Conservation (phyloP, 2,329 filamentous ascomycete species). For the Colletotrichum sp. region DNA sequence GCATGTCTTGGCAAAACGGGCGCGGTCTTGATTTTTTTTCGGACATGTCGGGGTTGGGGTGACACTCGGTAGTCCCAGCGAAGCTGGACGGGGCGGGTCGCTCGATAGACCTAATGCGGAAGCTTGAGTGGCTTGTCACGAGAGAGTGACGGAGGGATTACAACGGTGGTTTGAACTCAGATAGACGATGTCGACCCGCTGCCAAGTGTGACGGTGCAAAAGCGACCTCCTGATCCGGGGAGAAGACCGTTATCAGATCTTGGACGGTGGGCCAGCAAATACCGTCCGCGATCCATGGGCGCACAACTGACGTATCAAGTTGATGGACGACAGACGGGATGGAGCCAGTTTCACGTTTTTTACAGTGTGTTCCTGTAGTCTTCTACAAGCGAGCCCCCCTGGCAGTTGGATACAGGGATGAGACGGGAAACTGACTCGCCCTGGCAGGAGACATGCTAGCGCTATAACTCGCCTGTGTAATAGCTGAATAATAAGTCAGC, state of each 20-base stretch:
- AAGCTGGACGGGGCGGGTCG: not conserved
- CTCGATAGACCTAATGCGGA: not conserved
- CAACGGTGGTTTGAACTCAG: not conserved
- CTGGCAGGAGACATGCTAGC: not conserved
- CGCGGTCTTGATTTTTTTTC: not conserved
- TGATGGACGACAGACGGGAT: not conserved
- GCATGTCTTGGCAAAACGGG: not conserved
- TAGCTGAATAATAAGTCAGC: not conserved
- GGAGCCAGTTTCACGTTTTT: not conserved
- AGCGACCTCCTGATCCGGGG: conserved; percentile 3
- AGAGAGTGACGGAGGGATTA: not conserved
- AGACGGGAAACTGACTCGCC: conserved; percentile 8
- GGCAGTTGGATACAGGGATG: not conserved
- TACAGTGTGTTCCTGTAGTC: not conserved
- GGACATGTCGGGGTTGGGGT: not conserved
- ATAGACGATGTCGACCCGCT: conserved; percentile 13
- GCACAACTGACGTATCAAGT: conserved; percentile 3
- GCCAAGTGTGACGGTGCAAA: not conserved
- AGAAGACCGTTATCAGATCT: conserved; percentile 17
- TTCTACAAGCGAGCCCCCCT: not conserved
- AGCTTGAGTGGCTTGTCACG: not conserved
- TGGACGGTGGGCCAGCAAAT: not conserved
- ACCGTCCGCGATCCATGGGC: not conserved
- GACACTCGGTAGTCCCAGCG: not conserved
- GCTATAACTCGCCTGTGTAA: not conserved